Percentiles rank a stretch among this genome's conserved stretches.
Conservation (phyloP, 1,284 basidiomycete genomes). For the Bjerkandera adusta region DNA sequence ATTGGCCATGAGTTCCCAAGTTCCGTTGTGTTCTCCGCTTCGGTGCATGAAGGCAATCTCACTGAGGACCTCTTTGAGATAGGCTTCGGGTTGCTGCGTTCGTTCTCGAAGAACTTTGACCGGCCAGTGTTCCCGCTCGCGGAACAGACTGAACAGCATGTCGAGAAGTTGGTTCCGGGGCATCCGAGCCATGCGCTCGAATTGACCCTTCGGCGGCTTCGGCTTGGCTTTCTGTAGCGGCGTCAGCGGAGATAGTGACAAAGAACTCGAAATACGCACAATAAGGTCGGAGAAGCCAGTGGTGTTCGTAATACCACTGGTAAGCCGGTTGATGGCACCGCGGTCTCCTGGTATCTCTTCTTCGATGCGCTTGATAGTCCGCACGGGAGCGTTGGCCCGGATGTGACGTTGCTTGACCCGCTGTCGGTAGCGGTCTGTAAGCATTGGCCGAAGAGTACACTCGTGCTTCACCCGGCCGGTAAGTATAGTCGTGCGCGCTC, state of each 20-base stretch:
- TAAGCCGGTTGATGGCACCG: conserved; percentile 63
- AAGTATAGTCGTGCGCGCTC: conserved; percentile 70
- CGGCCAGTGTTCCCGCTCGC: conserved; percentile 79
- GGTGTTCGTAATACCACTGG: conserved; percentile 35
- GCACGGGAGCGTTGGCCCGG: conserved; percentile 57
- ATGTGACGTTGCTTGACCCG: conserved; percentile 61
- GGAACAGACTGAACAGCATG: conserved; percentile 79
- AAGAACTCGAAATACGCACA: conserved; percentile 38
- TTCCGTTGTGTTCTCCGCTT: conserved; percentile 72
- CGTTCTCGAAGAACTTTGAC: conserved; percentile 78
- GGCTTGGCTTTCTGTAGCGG: conserved; percentile 53
- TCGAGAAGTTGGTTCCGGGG: conserved; percentile 89
- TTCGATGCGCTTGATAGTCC: conserved; percentile 62
- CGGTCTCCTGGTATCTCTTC: conserved; percentile 55
- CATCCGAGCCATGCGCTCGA: conserved; percentile 89
- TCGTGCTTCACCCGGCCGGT: conserved; percentile 77
- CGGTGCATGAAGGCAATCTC: conserved; percentile 83
- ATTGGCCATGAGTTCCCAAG: conserved; percentile 68
- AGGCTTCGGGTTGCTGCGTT: conserved; percentile 89
- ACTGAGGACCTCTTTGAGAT: conserved; percentile 83
- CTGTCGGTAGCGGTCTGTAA: conserved; percentile 60
- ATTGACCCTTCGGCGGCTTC: conserved; percentile 64
- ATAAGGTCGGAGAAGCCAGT: conserved; percentile 54
- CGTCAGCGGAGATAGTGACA: background rate
- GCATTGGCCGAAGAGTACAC: conserved; percentile 62